A percentile compares a stretch with the other conserved stretches of the same genome.
phyloP scores from a whole-genome alignment of 148 eudicot genomes.

The Silene conica region DNA sequence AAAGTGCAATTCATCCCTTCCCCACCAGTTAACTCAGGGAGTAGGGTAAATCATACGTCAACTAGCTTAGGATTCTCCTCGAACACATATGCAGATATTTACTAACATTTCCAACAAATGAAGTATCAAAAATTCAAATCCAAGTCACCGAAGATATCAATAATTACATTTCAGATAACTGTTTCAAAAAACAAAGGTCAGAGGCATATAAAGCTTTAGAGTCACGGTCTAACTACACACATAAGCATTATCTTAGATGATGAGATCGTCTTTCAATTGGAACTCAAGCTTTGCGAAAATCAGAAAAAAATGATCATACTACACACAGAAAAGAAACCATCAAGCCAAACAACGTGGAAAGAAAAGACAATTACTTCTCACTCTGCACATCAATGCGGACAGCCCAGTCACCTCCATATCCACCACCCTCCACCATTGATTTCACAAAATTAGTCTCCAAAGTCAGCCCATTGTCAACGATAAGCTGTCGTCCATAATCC shows the following conservation, averaged over 20 bases:
- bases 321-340: neutral
- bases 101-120: neutral
- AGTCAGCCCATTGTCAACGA: constrained; percentile 66
- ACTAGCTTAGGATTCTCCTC: neutral
- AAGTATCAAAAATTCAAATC: neutral
- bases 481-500: constrained; percentile 80
- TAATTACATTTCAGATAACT: neutral
- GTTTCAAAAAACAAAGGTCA: constrained; percentile 6
- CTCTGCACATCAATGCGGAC: constrained; percentile 66
- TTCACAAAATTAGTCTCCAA: constrained; percentile 78
- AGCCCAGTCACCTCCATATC: constrained; percentile 99
- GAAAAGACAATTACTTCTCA: constrained; percentile 41
- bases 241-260: neutral
- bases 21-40: neutral
- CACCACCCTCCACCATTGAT: constrained; percentile 50
- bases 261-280: neutral
- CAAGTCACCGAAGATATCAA: neutral
- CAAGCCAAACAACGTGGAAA: constrained; percentile 3
- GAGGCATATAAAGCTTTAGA: neutral
- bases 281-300: constrained; percentile 4
- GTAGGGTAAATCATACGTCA: neutral
- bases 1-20: neutral
- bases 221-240: neutral
- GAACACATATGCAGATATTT: neutral
- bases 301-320: neutral